Percentiles rank a stretch among this genome's conserved stretches.
phyloP scores from a whole-genome alignment of 2,329 filamentous ascomycete genomes.

The Magnaporthiopsis poae region DNA sequence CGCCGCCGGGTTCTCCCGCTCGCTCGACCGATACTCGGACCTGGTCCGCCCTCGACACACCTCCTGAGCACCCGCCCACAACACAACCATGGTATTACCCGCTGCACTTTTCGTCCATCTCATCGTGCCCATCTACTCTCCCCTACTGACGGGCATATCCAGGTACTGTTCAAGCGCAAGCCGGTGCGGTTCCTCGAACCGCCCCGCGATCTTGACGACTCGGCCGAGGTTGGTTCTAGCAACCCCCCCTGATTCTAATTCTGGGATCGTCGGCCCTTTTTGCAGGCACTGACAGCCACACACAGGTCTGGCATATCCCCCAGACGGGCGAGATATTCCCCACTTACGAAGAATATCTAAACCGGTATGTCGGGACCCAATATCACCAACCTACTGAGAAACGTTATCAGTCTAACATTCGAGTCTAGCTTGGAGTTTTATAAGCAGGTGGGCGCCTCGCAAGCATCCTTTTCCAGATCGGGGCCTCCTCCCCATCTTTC shows the following conservation, averaged over 20 bases:
- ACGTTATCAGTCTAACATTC: constrained; percentile 21
- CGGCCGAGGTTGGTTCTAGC: constrained; percentile 59
- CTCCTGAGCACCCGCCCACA: background rate
- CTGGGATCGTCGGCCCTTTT: constrained; percentile 12
- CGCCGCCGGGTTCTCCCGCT: background rate
- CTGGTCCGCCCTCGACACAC: background rate
- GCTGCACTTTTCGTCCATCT: background rate
- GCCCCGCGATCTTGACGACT: constrained; percentile 67
- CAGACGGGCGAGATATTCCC: constrained; percentile 84
- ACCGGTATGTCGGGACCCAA: constrained; percentile 49
- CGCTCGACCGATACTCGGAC: too few species aligned
- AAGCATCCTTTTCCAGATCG: background rate
- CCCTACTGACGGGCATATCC: constrained; percentile 15
- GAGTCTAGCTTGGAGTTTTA: constrained; percentile 75
- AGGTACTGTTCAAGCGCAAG: constrained; percentile 96
- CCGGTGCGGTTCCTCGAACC: constrained; percentile 72
- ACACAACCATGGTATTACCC: constrained; percentile 1
- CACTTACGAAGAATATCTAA: constrained; percentile 79
- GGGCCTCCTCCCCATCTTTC: constrained; percentile 10
- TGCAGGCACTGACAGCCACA: constrained; percentile 13
- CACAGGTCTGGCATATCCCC: constrained; percentile 80
- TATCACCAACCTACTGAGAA: background rate
- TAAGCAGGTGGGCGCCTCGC: constrained; percentile 58
- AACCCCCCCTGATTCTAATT: background rate
- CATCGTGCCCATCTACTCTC: background rate